These are phyloP conservation scores for Berkeleyomyces basicola DNA, from an alignment of 2,329 filamentous ascomycete genomes.

Conservation along the genomic window DNA sequence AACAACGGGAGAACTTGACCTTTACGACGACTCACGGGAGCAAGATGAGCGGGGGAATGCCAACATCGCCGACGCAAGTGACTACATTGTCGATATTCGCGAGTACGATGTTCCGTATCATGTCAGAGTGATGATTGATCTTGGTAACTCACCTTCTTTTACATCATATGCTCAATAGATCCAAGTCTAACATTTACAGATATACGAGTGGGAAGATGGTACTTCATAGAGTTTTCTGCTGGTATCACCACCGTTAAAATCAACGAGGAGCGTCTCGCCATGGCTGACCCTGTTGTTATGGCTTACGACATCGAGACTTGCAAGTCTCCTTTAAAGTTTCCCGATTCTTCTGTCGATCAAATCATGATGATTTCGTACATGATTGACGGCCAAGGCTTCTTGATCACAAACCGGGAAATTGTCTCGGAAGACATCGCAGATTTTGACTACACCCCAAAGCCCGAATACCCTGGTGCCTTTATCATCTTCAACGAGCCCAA, in stretches of 20 bases:
- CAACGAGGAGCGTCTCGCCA: slow-evolving; percentile 72
- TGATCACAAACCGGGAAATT: slow-evolving; percentile 96
- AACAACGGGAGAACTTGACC: slow-evolving; percentile 69
- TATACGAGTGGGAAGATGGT: slow-evolving; percentile 94
- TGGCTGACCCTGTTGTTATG: slow-evolving; percentile 93
- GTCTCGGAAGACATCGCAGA: slow-evolving; percentile 94
- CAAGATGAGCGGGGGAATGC: slow-evolving; percentile 64
- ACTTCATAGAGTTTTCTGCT: slow-evolving; percentile 86
- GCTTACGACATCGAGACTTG: slow-evolving; percentile 99
- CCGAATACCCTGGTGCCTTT: slow-evolving; percentile 87
- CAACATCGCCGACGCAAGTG: slow-evolving; percentile 71
- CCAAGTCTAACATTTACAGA: slow-evolving; percentile 35
- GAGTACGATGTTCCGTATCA: slow-evolving; percentile 99
- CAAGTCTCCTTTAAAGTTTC: slow-evolving; percentile 90
- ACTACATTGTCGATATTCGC: slow-evolving; percentile 95
- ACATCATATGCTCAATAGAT: neutral
- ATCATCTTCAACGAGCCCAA: slow-evolving; percentile 98
- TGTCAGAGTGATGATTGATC: slow-evolving; percentile 94
- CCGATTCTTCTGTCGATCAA: slow-evolving; percentile 83
- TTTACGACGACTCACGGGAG: slow-evolving; percentile 79
- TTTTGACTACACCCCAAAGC: slow-evolving; percentile 95
- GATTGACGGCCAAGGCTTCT: slow-evolving; percentile 95
- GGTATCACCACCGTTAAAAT: slow-evolving; percentile 69
- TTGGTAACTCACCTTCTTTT: slow-evolving; percentile 32
- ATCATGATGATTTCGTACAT: slow-evolving; percentile 99